Evolutionary conservation across 2,329 filamentous ascomycete genomes (phyloP).

Genomic region (Hymenoscyphus fructigenus): DNA sequence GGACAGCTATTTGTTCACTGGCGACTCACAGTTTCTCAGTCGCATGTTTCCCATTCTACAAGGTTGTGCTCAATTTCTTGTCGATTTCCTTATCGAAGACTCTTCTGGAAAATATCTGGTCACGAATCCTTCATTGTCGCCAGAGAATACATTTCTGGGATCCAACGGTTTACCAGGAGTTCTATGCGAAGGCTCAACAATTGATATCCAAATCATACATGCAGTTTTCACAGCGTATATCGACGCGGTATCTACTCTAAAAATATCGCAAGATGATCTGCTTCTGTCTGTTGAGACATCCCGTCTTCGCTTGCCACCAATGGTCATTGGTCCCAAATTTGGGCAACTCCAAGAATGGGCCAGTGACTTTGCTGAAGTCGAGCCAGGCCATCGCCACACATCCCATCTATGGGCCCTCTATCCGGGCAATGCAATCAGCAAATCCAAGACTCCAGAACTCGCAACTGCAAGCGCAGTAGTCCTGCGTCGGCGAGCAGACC

Average conservation of each 20-base stretch:
- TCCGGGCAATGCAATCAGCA: slow-evolving; percentile 42
- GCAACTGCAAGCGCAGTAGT: slow-evolving; percentile 35
- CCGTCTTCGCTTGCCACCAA: slow-evolving; percentile 23
- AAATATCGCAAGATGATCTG: neutral
- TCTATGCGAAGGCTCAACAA: slow-evolving; percentile 44
- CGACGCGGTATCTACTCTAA: slow-evolving; percentile 13
- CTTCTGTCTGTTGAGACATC: neutral
- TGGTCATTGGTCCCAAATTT: slow-evolving; percentile 30
- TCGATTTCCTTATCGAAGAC: slow-evolving; percentile 38
- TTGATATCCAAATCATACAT: slow-evolving; percentile 47
- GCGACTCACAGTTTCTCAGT: slow-evolving; percentile 34
- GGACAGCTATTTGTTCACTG: slow-evolving; percentile 41
- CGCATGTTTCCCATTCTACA: slow-evolving; percentile 34
- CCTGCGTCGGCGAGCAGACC: slow-evolving; percentile 35
- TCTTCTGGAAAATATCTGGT: slow-evolving; percentile 31
- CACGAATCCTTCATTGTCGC: slow-evolving; percentile 41
- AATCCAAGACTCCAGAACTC: slow-evolving; percentile 36
- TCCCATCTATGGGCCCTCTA: slow-evolving; percentile 47
- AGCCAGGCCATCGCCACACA: slow-evolving; percentile 46
- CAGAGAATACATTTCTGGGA: slow-evolving; percentile 38
- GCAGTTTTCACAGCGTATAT: slow-evolving; percentile 40
- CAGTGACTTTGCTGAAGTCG: slow-evolving; percentile 40
- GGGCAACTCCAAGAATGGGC: slow-evolving; percentile 45
- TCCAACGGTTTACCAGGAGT: slow-evolving; percentile 22
- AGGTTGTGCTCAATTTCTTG: slow-evolving; percentile 36